Conservation (phyloP, 1,284 basidiomycete species). For the Trametes pubescens region DNA sequence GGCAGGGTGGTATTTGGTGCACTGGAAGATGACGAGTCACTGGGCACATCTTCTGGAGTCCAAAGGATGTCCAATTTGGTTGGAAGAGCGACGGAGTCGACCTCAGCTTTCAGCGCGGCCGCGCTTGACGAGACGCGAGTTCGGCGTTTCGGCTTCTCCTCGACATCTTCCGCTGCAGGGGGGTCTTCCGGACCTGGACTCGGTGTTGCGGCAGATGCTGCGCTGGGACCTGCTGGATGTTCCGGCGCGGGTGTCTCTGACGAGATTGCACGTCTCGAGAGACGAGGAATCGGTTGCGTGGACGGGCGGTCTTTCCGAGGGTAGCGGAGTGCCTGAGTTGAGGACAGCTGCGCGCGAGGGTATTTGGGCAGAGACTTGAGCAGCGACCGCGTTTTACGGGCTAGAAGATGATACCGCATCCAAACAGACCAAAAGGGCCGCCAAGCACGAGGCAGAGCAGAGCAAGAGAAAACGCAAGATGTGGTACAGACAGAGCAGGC, state of each 20-base stretch:
- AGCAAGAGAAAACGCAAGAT: constrained; percentile 12
- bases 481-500: constrained; percentile 12
- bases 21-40: constrained; percentile 34
- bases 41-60: constrained; percentile 53
- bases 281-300: constrained; percentile 38
- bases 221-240: constrained; percentile 28
- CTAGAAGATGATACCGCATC: constrained; percentile 64
- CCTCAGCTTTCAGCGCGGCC: constrained; percentile 25
- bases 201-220: constrained; percentile 40
- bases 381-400: constrained; percentile 60
- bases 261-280: constrained; percentile 46
- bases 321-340: constrained; percentile 46
- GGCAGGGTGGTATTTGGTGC: constrained; percentile 48
- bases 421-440: constrained; percentile 37
- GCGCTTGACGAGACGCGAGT: constrained; percentile 38
- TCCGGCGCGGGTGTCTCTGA: constrained; percentile 32
- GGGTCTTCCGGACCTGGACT: constrained; percentile 42
- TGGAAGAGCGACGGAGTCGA: constrained; percentile 54
- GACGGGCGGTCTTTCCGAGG: constrained; percentile 44
- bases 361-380: constrained; percentile 48
- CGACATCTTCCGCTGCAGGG: constrained; percentile 42
- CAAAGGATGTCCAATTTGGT: constrained; percentile 69
- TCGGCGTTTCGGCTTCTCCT: constrained; percentile 54
- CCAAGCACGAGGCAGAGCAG: constrained; percentile 19
- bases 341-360: constrained; percentile 45